These are phyloP conservation scores for Cutaneotrichosporon sp. DNA, from an alignment of 1,284 basidiomycete species.

Conservation along the genomic window DNA sequence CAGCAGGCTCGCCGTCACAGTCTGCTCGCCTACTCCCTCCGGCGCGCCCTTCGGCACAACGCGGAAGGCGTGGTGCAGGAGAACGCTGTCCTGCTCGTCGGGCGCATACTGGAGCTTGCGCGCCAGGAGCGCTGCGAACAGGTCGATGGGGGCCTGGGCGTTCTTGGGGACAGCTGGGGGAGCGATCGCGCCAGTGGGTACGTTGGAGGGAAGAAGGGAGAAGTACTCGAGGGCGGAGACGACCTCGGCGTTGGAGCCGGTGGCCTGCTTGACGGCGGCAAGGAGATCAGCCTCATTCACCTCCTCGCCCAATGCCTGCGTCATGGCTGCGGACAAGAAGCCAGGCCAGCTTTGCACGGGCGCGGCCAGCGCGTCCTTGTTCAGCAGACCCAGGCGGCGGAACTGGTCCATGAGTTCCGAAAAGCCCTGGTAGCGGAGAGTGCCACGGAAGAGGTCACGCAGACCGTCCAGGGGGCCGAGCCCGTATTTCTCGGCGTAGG, in stretches of 20 bases:
- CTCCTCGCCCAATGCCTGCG: constrained; percentile 2
- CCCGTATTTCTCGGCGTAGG: constrained; percentile 69
- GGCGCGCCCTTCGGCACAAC: constrained; percentile 20
- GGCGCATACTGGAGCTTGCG: constrained; percentile 67
- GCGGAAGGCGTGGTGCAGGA: constrained; percentile 75
- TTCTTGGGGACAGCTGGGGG: constrained; percentile 6
- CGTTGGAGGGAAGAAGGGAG: constrained; percentile 49
- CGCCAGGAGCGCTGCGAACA: constrained; percentile 70
- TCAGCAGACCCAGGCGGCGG: constrained; percentile 67
- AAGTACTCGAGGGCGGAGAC: constrained; percentile 57
- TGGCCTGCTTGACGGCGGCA: background rate
- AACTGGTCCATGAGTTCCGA: constrained; percentile 69
- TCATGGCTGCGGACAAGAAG: constrained; percentile 18
- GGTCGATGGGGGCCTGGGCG: constrained; percentile 63
- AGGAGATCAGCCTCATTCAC: constrained; percentile 4
- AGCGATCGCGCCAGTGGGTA: constrained; percentile 2
- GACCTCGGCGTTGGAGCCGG: constrained; percentile 40
- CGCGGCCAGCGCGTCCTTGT: constrained; percentile 43
- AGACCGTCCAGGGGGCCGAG: constrained; percentile 55
- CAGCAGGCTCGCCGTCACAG: constrained; percentile 70
- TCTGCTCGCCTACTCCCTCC: constrained; percentile 50
- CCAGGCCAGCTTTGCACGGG: constrained; percentile 30
- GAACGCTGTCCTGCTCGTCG: constrained; percentile 77
- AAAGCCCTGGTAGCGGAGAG: constrained; percentile 87
- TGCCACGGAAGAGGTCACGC: constrained; percentile 75